Evolutionary conservation across 2,329 filamentous ascomycete genomes (phyloP), one percentile per base, ranked within the genome.

Genomic region (Ophiostoma tasmaniense): DNA sequence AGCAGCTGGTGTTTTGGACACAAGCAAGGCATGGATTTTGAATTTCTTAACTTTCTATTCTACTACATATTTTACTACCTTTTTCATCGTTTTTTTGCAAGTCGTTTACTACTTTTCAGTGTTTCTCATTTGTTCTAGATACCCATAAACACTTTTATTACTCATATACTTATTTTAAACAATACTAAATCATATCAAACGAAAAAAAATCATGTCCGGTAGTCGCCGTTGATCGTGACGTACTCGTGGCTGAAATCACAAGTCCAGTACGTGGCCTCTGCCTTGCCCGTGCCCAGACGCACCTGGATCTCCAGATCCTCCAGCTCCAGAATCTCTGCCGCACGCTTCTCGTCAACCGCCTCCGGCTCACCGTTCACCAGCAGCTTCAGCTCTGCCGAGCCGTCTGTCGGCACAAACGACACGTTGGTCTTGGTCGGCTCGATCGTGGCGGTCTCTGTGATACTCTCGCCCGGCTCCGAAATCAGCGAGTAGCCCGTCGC

Each of bases 161-260:
- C 42, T 45, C 17, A 45, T 45, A 45, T n/a, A 45, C 42, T 45
- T 17, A 45, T 45, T 39, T 39, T 39, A 39, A 25, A 66, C 33
- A 33, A 33, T 33, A 37, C 25, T 37, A 13, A 45, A 28, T 22
- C 2, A n/a, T 50, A 20, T 42, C 11, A 22, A 25, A 77, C 75
- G 77, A 72, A 76, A 3, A 10, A 25, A 22, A 13, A 64, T n/a
- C 33, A 65, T 45, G 66, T 67, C n/a, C 66, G 42, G 50, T 67
- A 67, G 33, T 67, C 66, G 25, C 66, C 66, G 33, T 67, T 67
- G 28, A 67, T 67, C 25, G 66, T 67, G 77, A 87, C 86, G 76
- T 87, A 96, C 82, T 93, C 90, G 76, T 93, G 90, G 76, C 89
- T 92, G 74, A 93, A 92, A 77, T 96, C 92, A 76, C 92, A 95